Conservation (phyloP, 331 rosid species). For the Telfairia occidentalis region DNA sequence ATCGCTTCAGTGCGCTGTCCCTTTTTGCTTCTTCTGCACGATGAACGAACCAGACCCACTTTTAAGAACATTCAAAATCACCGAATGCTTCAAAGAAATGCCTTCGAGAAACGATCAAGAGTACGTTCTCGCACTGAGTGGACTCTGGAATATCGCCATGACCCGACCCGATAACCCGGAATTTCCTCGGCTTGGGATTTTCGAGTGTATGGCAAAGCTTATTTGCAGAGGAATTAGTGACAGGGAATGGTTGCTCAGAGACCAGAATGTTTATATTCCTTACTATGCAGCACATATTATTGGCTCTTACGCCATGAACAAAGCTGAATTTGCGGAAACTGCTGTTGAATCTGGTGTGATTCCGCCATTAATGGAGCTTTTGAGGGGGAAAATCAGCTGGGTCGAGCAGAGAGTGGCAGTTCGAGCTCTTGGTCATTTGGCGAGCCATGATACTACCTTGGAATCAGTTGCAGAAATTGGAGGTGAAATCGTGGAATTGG, state of each 20-base stretch:
- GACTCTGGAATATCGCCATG: slow-evolving; percentile 65
- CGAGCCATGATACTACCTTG: slow-evolving; percentile 36
- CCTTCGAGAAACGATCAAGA: slow-evolving; percentile 41
- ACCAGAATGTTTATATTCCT: slow-evolving; percentile 60
- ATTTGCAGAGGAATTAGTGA: slow-evolving; percentile 37
- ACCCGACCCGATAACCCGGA: slow-evolving; percentile 48
- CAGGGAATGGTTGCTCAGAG: slow-evolving; percentile 36
- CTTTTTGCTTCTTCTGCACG: slow-evolving; percentile 57
- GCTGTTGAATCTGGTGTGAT: slow-evolving; percentile 44
- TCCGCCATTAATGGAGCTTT: slow-evolving; percentile 37
- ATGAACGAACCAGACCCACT: slow-evolving; percentile 39
- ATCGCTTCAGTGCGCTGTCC: slow-evolving; percentile 16
- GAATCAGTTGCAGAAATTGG: slow-evolving; percentile 31
- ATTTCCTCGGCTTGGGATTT: slow-evolving; percentile 57
- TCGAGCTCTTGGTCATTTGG: slow-evolving; percentile 59
- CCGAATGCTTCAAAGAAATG: slow-evolving; percentile 34
- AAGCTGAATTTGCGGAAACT: slow-evolving; percentile 30
- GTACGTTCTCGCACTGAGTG: slow-evolving; percentile 35
- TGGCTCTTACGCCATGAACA: slow-evolving; percentile 59
- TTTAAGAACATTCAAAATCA: slow-evolving; percentile 26
- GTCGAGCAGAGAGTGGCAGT: slow-evolving; percentile 64
- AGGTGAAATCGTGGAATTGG: slow-evolving; percentile 28
- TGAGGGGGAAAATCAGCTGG: slow-evolving; percentile 58
- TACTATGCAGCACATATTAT: slow-evolving; percentile 70
- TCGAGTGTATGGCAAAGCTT: slow-evolving; percentile 56